Percentiles rank a stretch among this genome's conserved stretches.
Conservation (phyloP, 495 filamentous ascomycete genomes). For the Penicillium mononematosum region DNA sequence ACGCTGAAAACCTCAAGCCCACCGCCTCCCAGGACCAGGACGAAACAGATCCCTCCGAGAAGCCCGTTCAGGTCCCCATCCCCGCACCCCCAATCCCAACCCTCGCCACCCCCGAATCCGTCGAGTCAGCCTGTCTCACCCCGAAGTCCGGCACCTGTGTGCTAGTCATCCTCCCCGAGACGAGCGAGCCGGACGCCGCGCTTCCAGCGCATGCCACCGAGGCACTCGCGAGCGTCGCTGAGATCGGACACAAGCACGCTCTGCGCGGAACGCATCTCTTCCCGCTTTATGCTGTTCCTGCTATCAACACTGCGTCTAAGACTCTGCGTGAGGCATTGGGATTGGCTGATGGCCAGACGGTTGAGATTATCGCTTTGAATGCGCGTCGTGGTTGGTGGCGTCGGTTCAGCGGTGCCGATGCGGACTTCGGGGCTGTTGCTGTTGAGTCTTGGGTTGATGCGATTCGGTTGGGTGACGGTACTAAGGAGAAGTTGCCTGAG, state of each 20-base stretch:
- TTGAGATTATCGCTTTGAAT: slow-evolving; percentile 79
- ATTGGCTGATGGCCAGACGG: slow-evolving; percentile 43
- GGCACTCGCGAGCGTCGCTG: slow-evolving; percentile 65
- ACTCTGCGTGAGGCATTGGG: slow-evolving; percentile 60
- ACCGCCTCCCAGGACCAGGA: slow-evolving; percentile 44
- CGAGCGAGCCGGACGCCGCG: slow-evolving; percentile 49
- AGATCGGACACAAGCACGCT: slow-evolving; percentile 71
- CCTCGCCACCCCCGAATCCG: slow-evolving; percentile 54
- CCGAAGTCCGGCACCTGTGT: slow-evolving; percentile 81
- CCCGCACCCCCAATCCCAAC: slow-evolving; percentile 45
- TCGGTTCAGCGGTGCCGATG: slow-evolving; percentile 55
- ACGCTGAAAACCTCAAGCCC: slow-evolving; percentile 42
- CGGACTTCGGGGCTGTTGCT: slow-evolving; percentile 53
- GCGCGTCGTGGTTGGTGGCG: slow-evolving; percentile 84
- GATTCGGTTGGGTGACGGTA: slow-evolving; percentile 79
- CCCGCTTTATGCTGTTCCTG: slow-evolving; percentile 76
- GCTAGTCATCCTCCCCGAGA: slow-evolving; percentile 68
- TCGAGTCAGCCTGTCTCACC: slow-evolving; percentile 70
- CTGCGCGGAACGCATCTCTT: slow-evolving; percentile 66
- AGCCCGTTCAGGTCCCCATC: slow-evolving; percentile 48
- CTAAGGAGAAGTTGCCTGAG: slow-evolving; percentile 78
- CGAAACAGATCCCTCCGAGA: slow-evolving; percentile 21
- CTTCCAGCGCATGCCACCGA: slow-evolving; percentile 42
- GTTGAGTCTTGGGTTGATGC: slow-evolving; percentile 86
- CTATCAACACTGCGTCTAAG: slow-evolving; percentile 55